Percentiles rank a stretch among this genome's conserved stretches.
These are phyloP conservation scores for Pichia insulana DNA, from an alignment of 805 yeast genomes.

Conservation along the genomic window DNA sequence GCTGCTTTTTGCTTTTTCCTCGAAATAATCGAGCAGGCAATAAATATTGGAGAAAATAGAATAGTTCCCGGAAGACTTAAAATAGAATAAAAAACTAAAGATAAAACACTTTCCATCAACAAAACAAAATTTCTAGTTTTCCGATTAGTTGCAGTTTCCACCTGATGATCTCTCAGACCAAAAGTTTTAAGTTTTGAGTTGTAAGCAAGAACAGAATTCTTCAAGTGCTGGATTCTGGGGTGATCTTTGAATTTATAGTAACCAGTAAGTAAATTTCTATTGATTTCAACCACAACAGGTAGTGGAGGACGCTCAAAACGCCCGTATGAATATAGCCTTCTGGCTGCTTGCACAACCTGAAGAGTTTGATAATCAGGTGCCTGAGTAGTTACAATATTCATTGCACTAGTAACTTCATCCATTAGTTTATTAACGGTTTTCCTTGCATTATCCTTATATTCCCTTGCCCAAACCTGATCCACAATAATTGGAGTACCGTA, in stretches of 20 bases:
- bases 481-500: constrained; percentile 82
- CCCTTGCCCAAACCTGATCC: constrained; percentile 46
- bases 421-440: constrained; percentile 63
- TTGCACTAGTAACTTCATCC: constrained; percentile 55
- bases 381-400: constrained; percentile 76
- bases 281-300: constrained; percentile 82
- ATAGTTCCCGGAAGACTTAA: constrained; percentile 81
- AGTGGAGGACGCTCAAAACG: constrained; percentile 47
- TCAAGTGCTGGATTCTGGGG: constrained; percentile 56
- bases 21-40: constrained; percentile 66
- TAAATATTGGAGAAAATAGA: constrained; percentile 81
- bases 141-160: constrained; percentile 44
- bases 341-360: constrained; percentile 85
- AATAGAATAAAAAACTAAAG: constrained; percentile 44
- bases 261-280: constrained; percentile 76
- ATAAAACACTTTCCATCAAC: constrained; percentile 46
- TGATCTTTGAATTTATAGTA: constrained; percentile 67
- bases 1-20: constrained; percentile 67
- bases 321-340: constrained; percentile 68
- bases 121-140: constrained; percentile 41
- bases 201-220: constrained; percentile 56
- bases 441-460: constrained; percentile 57
- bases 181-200: constrained; percentile 55
- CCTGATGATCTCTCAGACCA: constrained; percentile 67
- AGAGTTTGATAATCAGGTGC: constrained; percentile 84